These are phyloP conservation scores for Gymnopilus junonius DNA, from an alignment of 768 basidiomycete genomes.

Conservation along the genomic window DNA sequence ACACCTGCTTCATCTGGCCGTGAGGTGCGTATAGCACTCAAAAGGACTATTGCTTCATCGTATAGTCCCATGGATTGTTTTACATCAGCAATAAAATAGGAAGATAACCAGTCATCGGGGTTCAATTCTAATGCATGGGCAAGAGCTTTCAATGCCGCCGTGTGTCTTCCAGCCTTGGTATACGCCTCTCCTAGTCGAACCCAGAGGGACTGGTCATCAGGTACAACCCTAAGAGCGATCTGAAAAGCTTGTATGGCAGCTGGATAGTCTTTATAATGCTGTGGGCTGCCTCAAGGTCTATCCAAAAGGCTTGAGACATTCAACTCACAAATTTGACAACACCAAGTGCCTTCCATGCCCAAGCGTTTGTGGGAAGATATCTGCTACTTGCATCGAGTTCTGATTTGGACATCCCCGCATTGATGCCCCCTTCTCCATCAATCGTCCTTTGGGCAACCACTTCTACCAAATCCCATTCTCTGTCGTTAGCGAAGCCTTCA, in stretches of 20 bases:
- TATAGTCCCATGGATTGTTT: constrained; percentile 78
- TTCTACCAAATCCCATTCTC: constrained; percentile 95
- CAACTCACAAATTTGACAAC: constrained; percentile 84
- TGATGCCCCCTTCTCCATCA: constrained; percentile 87
- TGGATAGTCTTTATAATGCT: constrained; percentile 73
- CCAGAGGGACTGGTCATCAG: constrained; percentile 85
- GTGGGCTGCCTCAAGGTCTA: background rate
- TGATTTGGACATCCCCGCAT: constrained; percentile 52
- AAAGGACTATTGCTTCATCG: constrained; percentile 72
- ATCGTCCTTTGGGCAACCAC: constrained; percentile 92
- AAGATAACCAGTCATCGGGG: constrained; percentile 81
- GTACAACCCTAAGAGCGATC: constrained; percentile 79
- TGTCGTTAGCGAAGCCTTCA: constrained; percentile 88
- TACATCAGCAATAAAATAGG: constrained; percentile 85
- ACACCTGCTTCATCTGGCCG: constrained; percentile 76
- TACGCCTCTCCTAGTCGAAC: constrained; percentile 92
- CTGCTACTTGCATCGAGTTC: constrained; percentile 45
- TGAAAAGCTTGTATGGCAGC: constrained; percentile 86
- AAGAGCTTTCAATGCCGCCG: constrained; percentile 89
- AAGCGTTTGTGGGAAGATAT: constrained; percentile 80
- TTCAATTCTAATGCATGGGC: constrained; percentile 72
- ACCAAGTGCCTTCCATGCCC: constrained; percentile 98
- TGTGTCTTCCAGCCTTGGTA: constrained; percentile 82
- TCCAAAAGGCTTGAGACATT: constrained; percentile 7
- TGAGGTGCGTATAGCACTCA: constrained; percentile 56